Evolutionary conservation across 768 basidiomycete species (phyloP).

Genomic region (Sutorius australiensis): DNA sequence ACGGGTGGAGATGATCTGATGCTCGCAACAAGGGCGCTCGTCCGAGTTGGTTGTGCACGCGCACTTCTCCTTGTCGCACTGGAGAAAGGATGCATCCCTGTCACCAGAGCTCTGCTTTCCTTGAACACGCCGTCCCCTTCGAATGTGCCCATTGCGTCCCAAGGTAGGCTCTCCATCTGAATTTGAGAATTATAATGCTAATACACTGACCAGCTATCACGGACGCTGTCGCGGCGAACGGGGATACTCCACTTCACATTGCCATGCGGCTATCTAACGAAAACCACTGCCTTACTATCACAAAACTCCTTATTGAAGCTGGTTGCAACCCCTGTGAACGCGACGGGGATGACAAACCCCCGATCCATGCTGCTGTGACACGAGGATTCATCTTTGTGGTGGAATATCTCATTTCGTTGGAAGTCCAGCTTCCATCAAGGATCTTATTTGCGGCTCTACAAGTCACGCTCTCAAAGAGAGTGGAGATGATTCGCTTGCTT

Average conservation of each 20-base stretch:
- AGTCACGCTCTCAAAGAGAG: neutral
- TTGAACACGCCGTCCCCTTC: neutral
- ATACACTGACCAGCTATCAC: neutral
- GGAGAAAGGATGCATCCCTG: constrained; percentile 1
- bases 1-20: neutral
- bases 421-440: neutral
- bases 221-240: neutral
- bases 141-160: neutral
- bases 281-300: neutral
- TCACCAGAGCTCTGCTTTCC: neutral
- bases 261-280: constrained; percentile 2
- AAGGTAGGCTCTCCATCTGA: neutral
- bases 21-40: neutral
- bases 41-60: neutral
- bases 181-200: neutral
- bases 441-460: neutral
- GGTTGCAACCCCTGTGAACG: neutral
- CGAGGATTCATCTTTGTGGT: neutral
- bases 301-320: neutral
- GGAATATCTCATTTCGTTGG: neutral
- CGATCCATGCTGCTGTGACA: neutral
- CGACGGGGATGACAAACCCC: constrained; percentile 1
- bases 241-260: constrained; percentile 7
- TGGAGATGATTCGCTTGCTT: constrained; percentile 1
- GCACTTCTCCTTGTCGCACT: constrained; percentile 4